Base-by-base conservation (phyloP, 345 rosid species). In the Linum lewisii region DNA sequence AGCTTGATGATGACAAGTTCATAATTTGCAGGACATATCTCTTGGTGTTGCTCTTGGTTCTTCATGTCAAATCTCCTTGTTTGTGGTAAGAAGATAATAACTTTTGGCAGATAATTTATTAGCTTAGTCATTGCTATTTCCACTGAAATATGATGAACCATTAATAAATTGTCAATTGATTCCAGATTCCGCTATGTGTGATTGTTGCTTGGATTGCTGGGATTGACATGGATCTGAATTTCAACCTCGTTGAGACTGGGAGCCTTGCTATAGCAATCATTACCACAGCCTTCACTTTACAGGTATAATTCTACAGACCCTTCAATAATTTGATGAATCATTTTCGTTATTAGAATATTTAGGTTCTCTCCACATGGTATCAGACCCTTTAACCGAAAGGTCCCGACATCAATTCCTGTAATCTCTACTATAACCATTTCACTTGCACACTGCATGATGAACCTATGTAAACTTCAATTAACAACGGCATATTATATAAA, bases 31-130 rank as follows among this genome's bases (percentile, higher is more conserved):
- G 95, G 98, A 91, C 59, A 91, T 91, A 69, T 61, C 95, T 25
- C 60, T 91, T 10, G 96, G 98, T 2, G 88, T 91, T 16, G 96
- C 98, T 2, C 66, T 91, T 72, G 98, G 96, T 21, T 87, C 98
- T 36, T 85, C 96, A 36, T 84, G 94, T 72, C 96, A 91, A 54
- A 87, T 91, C 54, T 66, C 85, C 8, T 57, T 86, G 84, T 86
- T 92, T 52, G 96, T 78, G 84, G 98, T 91, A 73, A 67, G 88
- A 34, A 22, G 36, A 56, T 14, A 13, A 7, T 51, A 21, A 14
- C 21, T 20, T 8, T 19, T 2, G 22, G 19, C 36, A 18, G 21
- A 49, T 32, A 15, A 26, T 34, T 7, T 24, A 11, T 21, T 7
- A 42, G 24, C 6, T 38, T 14, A 24, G 7, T 32, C n/a, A 36